Conservation (phyloP, 75 land plant species). For the Selaginella moellendorffii region DNA sequence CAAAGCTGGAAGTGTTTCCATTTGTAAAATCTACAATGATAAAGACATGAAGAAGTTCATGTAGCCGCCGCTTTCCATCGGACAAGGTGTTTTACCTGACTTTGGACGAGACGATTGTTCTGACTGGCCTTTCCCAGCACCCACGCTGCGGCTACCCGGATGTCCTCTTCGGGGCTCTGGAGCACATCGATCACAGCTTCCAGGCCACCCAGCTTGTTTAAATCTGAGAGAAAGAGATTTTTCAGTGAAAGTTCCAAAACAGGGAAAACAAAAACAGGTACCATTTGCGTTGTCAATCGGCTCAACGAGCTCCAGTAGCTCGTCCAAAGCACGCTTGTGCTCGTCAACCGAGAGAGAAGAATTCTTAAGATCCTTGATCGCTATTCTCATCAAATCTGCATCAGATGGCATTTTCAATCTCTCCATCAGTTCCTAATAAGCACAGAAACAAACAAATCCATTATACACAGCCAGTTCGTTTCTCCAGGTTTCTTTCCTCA, state of each 20-base stretch:
- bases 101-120: constrained; percentile 78
- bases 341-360: constrained; percentile 47
- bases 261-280: constrained; percentile 5
- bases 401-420: constrained; percentile 65
- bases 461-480: background rate
- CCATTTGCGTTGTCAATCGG: constrained; percentile 91
- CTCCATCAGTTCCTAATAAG: constrained; percentile 66
- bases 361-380: constrained; percentile 68
- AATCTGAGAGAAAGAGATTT: constrained; percentile 32
- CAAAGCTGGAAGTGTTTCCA: constrained; percentile 47
- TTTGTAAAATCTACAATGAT: constrained; percentile 39
- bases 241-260: background rate
- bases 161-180: constrained; percentile 41
- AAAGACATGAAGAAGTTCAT: background rate
- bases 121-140: constrained; percentile 89
- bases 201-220: constrained; percentile 84
- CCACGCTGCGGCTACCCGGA: constrained; percentile 75
- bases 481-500: constrained; percentile 6
- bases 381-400: constrained; percentile 76
- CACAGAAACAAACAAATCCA: background rate
- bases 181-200: constrained; percentile 44
- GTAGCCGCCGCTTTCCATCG: background rate
- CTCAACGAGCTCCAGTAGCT: constrained; percentile 82
- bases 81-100: constrained; percentile 33
- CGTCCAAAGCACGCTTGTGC: constrained; percentile 61